These are phyloP conservation scores for Besnoitia besnoiti DNA, from an alignment of 169 alveolate species.

Conservation along the genomic window DNA sequence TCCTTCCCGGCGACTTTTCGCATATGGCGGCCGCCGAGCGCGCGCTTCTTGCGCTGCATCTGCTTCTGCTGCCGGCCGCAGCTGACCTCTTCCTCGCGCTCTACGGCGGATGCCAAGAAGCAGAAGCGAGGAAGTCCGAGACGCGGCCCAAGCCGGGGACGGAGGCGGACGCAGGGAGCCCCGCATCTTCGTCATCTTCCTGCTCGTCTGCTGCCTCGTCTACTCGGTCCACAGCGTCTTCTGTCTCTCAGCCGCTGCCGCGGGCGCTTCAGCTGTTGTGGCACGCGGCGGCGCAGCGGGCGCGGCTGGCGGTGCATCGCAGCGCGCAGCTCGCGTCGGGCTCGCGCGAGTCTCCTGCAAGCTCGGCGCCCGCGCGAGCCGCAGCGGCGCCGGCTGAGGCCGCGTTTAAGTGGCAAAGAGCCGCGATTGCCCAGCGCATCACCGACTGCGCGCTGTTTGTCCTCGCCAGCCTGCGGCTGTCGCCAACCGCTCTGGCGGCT, in stretches of 20 bases:
- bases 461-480: background rate
- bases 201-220: background rate
- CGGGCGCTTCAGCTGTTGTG: slow-evolving; percentile 13
- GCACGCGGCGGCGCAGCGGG: background rate
- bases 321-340: background rate
- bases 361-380: background rate
- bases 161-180: background rate
- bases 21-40: slow-evolving; percentile 14
- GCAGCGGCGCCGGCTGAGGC: background rate
- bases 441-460: background rate
- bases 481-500: background rate
- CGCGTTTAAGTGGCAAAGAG: background rate
- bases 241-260: background rate
- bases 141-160: background rate
- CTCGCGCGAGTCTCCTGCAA: background rate
- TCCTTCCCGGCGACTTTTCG: slow-evolving; percentile 20
- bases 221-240: too few relatives aligned
- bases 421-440: background rate
- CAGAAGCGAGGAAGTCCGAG: background rate
- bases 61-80: slow-evolving; percentile 10
- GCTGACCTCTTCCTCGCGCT: background rate
- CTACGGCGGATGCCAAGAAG: background rate
- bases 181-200: background rate
- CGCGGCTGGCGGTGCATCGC: slow-evolving; percentile 6
- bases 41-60: background rate